These are phyloP conservation scores for Sporobolomyces pararoseus DNA, from an alignment of 768 basidiomycete genomes.

Conservation along the genomic window DNA sequence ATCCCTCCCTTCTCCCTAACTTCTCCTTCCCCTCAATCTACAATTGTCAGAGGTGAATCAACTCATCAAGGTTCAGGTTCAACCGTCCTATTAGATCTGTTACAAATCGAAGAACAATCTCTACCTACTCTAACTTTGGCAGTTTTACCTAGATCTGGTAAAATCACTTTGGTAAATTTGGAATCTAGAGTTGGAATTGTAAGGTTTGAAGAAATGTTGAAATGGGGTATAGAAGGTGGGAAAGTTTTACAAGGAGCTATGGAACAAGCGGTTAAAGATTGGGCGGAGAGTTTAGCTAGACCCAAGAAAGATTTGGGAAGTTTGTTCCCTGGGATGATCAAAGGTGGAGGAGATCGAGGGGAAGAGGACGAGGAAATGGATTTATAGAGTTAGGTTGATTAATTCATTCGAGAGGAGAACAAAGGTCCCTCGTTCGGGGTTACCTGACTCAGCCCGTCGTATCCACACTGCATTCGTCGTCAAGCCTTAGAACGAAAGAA, in stretches of 20 bases:
- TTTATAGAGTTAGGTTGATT: background rate
- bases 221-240: slow-evolving; percentile 70
- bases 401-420: background rate
- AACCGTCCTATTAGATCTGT: slow-evolving; percentile 78
- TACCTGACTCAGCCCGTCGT: too few relatives aligned
- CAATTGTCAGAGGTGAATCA: slow-evolving; percentile 43
- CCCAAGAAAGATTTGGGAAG: background rate
- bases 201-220: slow-evolving; percentile 83
- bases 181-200: slow-evolving; percentile 92
- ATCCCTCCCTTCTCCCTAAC: slow-evolving; percentile 50
- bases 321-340: background rate
- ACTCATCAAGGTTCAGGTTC: slow-evolving; percentile 45
- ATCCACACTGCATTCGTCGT: too few relatives aligned
- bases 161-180: slow-evolving; percentile 84
- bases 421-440: too few relatives aligned
- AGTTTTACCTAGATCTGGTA: slow-evolving; percentile 64
- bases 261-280: slow-evolving; percentile 47
- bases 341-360: background rate
- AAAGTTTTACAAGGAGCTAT: slow-evolving; percentile 77
- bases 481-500: too few relatives aligned
- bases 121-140: slow-evolving; percentile 84
- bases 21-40: slow-evolving; percentile 31
- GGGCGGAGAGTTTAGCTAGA: slow-evolving; percentile 1
- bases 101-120: slow-evolving; percentile 82
- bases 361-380: slow-evolving; percentile 12